phyloP scores from a whole-genome alignment of 805 yeast genomes.

The Yarrowia sp. region DNA sequence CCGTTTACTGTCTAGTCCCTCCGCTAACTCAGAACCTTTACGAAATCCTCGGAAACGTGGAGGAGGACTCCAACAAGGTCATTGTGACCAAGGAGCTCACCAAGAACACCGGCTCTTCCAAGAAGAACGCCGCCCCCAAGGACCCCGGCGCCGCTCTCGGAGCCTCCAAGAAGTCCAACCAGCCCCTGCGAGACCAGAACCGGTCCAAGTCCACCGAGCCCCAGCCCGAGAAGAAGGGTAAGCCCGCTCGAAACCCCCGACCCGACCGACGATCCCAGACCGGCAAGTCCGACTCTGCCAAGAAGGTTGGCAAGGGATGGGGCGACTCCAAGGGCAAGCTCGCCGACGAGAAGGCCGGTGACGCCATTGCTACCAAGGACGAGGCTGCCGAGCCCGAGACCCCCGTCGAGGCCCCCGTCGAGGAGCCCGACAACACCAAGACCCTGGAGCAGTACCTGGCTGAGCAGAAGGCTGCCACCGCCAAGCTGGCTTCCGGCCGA shows the following conservation, averaged over 20 bases:
- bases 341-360: slow-evolving; percentile 64
- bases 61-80: slow-evolving; percentile 41
- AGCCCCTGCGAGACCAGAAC: slow-evolving; percentile 71
- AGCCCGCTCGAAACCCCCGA: slow-evolving; percentile 55
- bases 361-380: slow-evolving; percentile 52
- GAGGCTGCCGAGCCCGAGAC: slow-evolving; percentile 48
- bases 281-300: slow-evolving; percentile 82
- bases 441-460: slow-evolving; percentile 88
- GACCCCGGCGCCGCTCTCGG: slow-evolving; percentile 84
- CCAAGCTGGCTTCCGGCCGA: slow-evolving; percentile 45
- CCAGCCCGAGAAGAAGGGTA: slow-evolving; percentile 59
- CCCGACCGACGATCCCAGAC: slow-evolving; percentile 86
- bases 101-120: slow-evolving; percentile 81
- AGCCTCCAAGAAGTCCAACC: slow-evolving; percentile 70
- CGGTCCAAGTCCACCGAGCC: slow-evolving; percentile 50
- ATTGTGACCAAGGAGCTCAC: slow-evolving; percentile 54
- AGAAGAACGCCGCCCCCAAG: slow-evolving; percentile 61
- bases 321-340: slow-evolving; percentile 79
- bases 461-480: slow-evolving; percentile 52
- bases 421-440: slow-evolving; percentile 62
- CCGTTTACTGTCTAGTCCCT: not conserved
- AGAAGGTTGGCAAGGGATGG: slow-evolving; percentile 87
- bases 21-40: slow-evolving; percentile 42
- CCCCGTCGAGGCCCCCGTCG: slow-evolving; percentile 53
- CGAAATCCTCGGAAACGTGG: slow-evolving; percentile 45